Conservation (phyloP, 2,329 filamentous ascomycete genomes). For the Canariomyces notabilis region DNA sequence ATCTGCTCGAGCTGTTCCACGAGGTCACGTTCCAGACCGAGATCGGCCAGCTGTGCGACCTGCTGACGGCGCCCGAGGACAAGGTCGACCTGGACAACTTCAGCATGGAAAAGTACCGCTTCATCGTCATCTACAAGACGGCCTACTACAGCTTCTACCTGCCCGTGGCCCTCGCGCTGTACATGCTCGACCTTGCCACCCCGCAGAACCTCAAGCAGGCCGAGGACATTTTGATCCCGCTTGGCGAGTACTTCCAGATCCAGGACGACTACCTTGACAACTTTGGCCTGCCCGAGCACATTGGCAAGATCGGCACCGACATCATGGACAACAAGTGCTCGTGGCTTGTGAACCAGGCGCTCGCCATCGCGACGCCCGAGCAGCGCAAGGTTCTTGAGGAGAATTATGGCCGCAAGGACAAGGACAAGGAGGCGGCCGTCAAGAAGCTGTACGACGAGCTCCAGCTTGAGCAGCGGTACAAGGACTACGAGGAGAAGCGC, state of each 20-base stretch:
- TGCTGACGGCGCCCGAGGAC: slow-evolving; percentile 94
- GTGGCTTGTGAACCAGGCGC: slow-evolving; percentile 94
- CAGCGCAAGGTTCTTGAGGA: slow-evolving; percentile 84
- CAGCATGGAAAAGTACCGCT: slow-evolving; percentile 88
- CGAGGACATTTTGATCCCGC: slow-evolving; percentile 87
- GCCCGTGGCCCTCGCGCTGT: slow-evolving; percentile 83
- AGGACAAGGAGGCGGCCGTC: slow-evolving; percentile 72
- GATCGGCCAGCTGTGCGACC: slow-evolving; percentile 87
- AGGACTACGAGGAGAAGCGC: slow-evolving; percentile 82
- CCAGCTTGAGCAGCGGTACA: slow-evolving; percentile 75
- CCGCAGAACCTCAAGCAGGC: slow-evolving; percentile 84
- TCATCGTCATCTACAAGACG: slow-evolving; percentile 99
- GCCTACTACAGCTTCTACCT: slow-evolving; percentile 99
- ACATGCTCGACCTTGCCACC: slow-evolving; percentile 80
- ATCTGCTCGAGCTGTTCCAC: slow-evolving; percentile 94
- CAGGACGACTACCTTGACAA: slow-evolving; percentile 99
- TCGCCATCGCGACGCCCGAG: slow-evolving; percentile 72
- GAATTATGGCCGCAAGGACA: slow-evolving; percentile 92
- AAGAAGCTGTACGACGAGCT: slow-evolving; percentile 88
- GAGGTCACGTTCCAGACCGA: slow-evolving; percentile 92
- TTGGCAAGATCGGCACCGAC: slow-evolving; percentile 98
- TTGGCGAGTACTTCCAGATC: slow-evolving; percentile 98
- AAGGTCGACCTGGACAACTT: slow-evolving; percentile 91
- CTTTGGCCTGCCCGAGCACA: slow-evolving; percentile 84
- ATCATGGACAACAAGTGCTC: slow-evolving; percentile 99